Base-by-base conservation (phyloP, 495 filamentous ascomycete genomes). In the Penicillium silybi region DNA sequence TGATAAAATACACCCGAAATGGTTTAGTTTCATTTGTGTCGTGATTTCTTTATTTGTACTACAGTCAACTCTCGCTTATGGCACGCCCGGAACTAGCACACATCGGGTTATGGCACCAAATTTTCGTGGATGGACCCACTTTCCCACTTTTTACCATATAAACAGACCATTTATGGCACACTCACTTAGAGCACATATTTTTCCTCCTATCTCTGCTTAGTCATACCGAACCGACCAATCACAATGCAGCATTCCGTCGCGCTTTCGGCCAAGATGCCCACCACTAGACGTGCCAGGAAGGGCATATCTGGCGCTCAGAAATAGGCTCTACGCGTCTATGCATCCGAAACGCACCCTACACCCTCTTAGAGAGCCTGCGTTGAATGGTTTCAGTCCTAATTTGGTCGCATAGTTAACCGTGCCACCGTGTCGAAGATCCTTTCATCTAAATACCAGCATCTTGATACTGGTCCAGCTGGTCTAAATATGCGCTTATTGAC, bases 371-470 rank as follows among this genome's bases (percentile, higher is more conserved):
- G 8, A 44, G 40, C 9, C 4, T 54, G 46, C 29, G 52, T 22
- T 19, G 46, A 43, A 16, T 54, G 52, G 46, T 54, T 54, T 54
- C 23, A 13, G 4, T 38, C 44, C 15, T 32, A 49, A 45, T 54
- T 54, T 41, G 18, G 41, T 13, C 46, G 38, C 11, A 17, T 15
- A 9, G 49, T 54, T 27, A 34, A 45, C 32, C 41, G 52, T 4
- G 18, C 46, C 4, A 43, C 52, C 1, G 40, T 49, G 11, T 49
- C 46, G 18, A 48, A 11, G n/a, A 41, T 47, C 41, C 39, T 54
- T 54, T 54, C 45, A 44, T 54, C 52, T n/a, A 13, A 45, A 37
- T 49, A 54, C 16, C 6, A 37, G 5, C 18, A 54, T 34, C 52
- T 54, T 45, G 52, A 54, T 54, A 49, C 13, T 26, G 32, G 52